phyloP scores from a whole-genome alignment of 306 rosid genomes.

The Lagenaria siceraria region DNA sequence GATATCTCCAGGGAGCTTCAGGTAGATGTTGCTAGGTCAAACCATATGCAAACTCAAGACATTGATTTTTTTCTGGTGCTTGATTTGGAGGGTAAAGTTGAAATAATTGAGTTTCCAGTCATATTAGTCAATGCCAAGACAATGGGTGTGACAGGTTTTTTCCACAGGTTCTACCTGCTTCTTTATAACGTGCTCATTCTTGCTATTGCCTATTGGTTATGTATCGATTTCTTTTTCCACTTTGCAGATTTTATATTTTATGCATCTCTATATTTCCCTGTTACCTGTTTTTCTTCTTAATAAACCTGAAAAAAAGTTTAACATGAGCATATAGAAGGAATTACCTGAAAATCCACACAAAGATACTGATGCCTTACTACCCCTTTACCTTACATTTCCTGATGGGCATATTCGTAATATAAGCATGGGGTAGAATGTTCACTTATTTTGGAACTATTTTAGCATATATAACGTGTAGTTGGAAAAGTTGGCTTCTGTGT shows the following conservation, averaged over 20 bases:
- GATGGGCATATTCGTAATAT: background rate
- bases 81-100: conserved; percentile 95
- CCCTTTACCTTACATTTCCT: background rate
- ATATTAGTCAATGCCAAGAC: conserved; percentile 57
- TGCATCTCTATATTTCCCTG: background rate
- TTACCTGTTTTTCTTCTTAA: background rate
- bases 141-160: conserved; percentile 54
- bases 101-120: conserved; percentile 94
- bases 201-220: background rate
- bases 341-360: background rate
- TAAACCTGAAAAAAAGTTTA: background rate
- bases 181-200: background rate
- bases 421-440: background rate
- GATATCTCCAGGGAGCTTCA: conserved; percentile 66
- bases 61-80: conserved; percentile 79
- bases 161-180: conserved; percentile 73
- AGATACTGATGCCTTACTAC: background rate
- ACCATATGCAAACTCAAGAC: conserved; percentile 33
- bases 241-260: background rate
- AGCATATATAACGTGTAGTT: background rate
- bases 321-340: background rate
- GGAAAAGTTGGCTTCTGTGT: background rate
- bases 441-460: background rate
- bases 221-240: background rate
- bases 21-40: conserved; percentile 28